These are phyloP conservation scores for Microthlaspi erraticum DNA, from an alignment of 345 rosid genomes.

Conservation along the genomic window DNA sequence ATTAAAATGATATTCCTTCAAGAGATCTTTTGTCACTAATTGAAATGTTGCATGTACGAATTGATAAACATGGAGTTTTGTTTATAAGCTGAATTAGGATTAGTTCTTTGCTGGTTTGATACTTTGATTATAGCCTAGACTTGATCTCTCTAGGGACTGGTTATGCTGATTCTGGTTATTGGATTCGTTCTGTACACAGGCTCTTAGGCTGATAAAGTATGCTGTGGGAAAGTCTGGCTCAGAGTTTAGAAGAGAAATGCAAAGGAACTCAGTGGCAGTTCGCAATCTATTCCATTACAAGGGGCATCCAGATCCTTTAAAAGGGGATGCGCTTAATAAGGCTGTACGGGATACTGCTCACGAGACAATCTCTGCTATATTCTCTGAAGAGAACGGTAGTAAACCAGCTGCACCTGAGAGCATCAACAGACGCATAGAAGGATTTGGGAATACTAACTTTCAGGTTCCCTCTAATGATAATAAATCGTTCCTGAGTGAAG, in stretches of 20 bases:
- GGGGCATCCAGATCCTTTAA: slow-evolving; percentile 84
- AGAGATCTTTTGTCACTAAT: slow-evolving; percentile 19
- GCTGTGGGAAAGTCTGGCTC: slow-evolving; percentile 84
- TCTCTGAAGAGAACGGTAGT: slow-evolving; percentile 75
- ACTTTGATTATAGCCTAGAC: background rate
- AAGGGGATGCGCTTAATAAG: slow-evolving; percentile 95
- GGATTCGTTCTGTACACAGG: slow-evolving; percentile 49
- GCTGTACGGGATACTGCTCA: slow-evolving; percentile 92
- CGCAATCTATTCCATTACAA: slow-evolving; percentile 87
- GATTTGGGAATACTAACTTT: slow-evolving; percentile 90
- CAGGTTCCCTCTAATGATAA: slow-evolving; percentile 77
- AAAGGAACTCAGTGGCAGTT: slow-evolving; percentile 78
- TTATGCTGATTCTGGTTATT: slow-evolving; percentile 35
- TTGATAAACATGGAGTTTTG: slow-evolving; percentile 10
- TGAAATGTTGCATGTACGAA: slow-evolving; percentile 33
- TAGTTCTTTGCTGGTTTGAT: background rate
- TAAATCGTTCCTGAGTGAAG: slow-evolving; percentile 91
- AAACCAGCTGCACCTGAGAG: slow-evolving; percentile 68
- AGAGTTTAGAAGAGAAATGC: slow-evolving; percentile 97
- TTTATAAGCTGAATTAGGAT: background rate
- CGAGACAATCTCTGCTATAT: slow-evolving; percentile 80
- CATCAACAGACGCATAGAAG: slow-evolving; percentile 78
- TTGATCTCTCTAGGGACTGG: slow-evolving; percentile 4
- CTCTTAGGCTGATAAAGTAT: slow-evolving; percentile 87
- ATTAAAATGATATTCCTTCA: slow-evolving; percentile 25